Conservation (phyloP, 169 alveolate genomes). For the Ichthyophthirius multifiliis region DNA sequence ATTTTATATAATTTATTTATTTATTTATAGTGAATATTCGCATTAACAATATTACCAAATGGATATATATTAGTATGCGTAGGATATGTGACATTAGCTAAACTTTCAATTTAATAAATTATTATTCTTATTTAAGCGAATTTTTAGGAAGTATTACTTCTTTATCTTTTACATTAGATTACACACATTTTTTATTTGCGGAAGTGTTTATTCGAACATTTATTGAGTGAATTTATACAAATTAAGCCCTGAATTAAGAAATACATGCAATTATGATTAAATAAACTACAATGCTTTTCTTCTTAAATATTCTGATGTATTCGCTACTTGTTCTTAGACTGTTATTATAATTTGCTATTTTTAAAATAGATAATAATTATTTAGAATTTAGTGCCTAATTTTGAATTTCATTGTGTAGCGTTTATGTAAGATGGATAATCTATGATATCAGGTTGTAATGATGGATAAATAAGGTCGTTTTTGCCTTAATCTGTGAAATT, state of each 20-base stretch:
- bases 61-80: conserved; percentile 91
- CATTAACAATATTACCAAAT: conserved; percentile 78
- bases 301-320: conserved; percentile 72
- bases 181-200: conserved; percentile 87
- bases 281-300: conserved; percentile 87
- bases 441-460: conserved; percentile 89
- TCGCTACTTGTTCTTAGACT: conserved; percentile 89
- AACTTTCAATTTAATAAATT: conserved; percentile 70
- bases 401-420: conserved; percentile 84
- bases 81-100: conserved; percentile 89
- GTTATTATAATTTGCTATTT: conserved; percentile 93
- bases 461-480: conserved; percentile 90
- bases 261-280: conserved; percentile 87
- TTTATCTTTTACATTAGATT: conserved; percentile 83
- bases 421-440: conserved; percentile 84
- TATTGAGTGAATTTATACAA: conserved; percentile 90
- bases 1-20: conserved; percentile 50
- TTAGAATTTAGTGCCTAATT: conserved; percentile 90
- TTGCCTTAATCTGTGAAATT: conserved; percentile 91
- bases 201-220: conserved; percentile 86
- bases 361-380: conserved; percentile 84
- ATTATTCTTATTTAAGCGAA: conserved; percentile 60
- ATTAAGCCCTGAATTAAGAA: conserved; percentile 86
- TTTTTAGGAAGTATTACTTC: conserved; percentile 91
- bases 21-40: conserved; percentile 55